Base-by-base conservation (phyloP, 2,329 filamentous ascomycete genomes). In the Talaromyces funiculosus region DNA sequence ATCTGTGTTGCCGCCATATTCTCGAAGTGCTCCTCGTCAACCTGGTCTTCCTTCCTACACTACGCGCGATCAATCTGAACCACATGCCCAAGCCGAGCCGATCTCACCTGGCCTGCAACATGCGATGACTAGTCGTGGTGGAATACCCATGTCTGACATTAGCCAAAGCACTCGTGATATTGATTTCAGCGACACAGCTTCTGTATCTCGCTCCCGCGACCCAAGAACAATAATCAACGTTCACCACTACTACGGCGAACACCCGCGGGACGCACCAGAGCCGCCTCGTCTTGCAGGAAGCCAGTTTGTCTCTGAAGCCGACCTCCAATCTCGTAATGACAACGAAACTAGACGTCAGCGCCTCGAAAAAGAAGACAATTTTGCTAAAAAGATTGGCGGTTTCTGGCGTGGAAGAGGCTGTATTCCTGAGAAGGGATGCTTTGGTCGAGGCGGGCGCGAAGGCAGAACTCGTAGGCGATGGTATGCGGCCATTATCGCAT, bases 341-440 rank as follows among this genome's bases (percentile, higher is more conserved):
- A 65, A 75, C 72, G 61, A 87, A 82, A 70, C 79, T 77, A 45
- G 78, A 78, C 68, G 81, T 80, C 61, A 81, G 78, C 62, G 82
- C 79, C 20, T 81, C 82, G 86, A 90, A 69, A 88, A 87, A 62
- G 86, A 90, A 71, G 87, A 90, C 42, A 79, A 78, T 2, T 67
- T 82, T 18, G 85, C 83, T 1, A 80, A 78, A 53, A 84, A 81
- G 64, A 71, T 79, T 0, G 86, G 86, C 2, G 82, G 84, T 3
- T 78, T 84, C 43, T 90, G 87, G 86, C 82, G 84, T 67, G 86
- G 86, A 2, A 81, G 87, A 53, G 84, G 82, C 9, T 88, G 84
- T 62, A 78, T 90, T 37, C 81, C 85, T 0, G 77, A 81, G 16
- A 81, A 77, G n/a, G 86, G 86, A 1, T 89, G 86, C 71, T 86